Evolutionary conservation across 148 eudicot genomes (phyloP), one percentile per base, ranked within the genome.

Genomic region (Dianthus caryophyllus): DNA sequence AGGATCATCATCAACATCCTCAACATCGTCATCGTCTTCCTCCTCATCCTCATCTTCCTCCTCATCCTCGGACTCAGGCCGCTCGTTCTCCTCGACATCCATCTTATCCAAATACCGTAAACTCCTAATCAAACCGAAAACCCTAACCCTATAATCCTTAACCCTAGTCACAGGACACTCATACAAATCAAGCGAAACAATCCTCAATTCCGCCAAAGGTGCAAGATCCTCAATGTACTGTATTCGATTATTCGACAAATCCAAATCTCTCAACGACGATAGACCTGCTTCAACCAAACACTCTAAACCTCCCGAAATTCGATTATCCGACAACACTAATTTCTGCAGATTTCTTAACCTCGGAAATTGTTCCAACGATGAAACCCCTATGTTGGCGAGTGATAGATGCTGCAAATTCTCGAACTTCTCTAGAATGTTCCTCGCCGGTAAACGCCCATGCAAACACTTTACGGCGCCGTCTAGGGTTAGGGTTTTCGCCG

Each of bases 101-200:
- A 87, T 87, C 78, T 93, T 93, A 85, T 93, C 98, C 85, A 93
- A 84, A 76, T 87, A 93, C 76, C 81, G 87, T 77, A 93, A 81
- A 52, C 85, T 80, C 75, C 71, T 82, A 50, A 93, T 84, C 87
- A 93, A 81, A 1, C 89, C 96, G 50, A 93, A 93, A 70, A 87
- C 98, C 73, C 84, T 77, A 72, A 78, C 83, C 65, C 96, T 70
- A 66, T 89, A 93, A 80, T 89, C 98, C 85, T 85, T 84, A 16
- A 84, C 83, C 69, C 89, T 82, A n/a, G 98, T 93, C 2, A 93
- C 96, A 2, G 98, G 98, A 68, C 98, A 93, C 88, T 93, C 93
- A 10, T 93, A 93, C 51, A 93, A 83, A 93, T 93, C 98, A 63
- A 93, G 82, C 20, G 89, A 85, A 13, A 85, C 87, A 56, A 93